Evolutionary conservation across 2,329 filamentous ascomycete genomes (phyloP).

Genomic region (Sporothrix pallida): DNA sequence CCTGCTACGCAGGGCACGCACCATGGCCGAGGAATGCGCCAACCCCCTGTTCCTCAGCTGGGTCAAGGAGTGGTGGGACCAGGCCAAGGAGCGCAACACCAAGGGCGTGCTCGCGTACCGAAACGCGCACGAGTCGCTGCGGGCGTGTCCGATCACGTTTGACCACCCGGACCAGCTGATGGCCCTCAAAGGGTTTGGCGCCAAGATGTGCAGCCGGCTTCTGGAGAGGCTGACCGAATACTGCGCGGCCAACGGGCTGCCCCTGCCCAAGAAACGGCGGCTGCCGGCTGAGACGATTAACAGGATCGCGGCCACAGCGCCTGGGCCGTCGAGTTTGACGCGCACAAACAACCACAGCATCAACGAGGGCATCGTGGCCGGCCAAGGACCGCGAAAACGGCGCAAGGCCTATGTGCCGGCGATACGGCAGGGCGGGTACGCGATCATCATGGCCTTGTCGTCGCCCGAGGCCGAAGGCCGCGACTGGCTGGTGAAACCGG

Average conservation of each 20-base stretch:
- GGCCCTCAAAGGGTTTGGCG: slow-evolving; percentile 75
- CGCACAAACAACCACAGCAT: neutral
- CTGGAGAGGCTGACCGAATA: slow-evolving; percentile 65
- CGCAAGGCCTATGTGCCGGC: slow-evolving; percentile 72
- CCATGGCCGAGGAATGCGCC: slow-evolving; percentile 52
- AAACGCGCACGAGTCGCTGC: slow-evolving; percentile 77
- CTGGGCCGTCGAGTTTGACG: slow-evolving; percentile 25
- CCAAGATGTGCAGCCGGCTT: slow-evolving; percentile 72
- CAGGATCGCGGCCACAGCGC: slow-evolving; percentile 36
- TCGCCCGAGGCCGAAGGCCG: slow-evolving; percentile 61
- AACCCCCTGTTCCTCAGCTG: slow-evolving; percentile 75
- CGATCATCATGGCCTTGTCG: slow-evolving; percentile 70
- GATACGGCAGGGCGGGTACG: slow-evolving; percentile 76
- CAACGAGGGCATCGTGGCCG: slow-evolving; percentile 9
- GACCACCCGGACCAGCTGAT: slow-evolving; percentile 75
- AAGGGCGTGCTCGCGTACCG: slow-evolving; percentile 76
- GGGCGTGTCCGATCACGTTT: slow-evolving; percentile 72
- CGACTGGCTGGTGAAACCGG: slow-evolving; percentile 67
- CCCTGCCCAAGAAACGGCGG: slow-evolving; percentile 60
- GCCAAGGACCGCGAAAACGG: slow-evolving; percentile 50
- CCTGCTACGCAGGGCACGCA: slow-evolving; percentile 8
- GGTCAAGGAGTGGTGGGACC: slow-evolving; percentile 78
- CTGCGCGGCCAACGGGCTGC: slow-evolving; percentile 69
- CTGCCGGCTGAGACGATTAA: slow-evolving; percentile 40
- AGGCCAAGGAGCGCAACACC: slow-evolving; percentile 69